A percentile compares a stretch with the other conserved stretches of the same genome.
Conservation (phyloP, 2,329 filamentous ascomycete species). For the Claviceps purpurea region DNA sequence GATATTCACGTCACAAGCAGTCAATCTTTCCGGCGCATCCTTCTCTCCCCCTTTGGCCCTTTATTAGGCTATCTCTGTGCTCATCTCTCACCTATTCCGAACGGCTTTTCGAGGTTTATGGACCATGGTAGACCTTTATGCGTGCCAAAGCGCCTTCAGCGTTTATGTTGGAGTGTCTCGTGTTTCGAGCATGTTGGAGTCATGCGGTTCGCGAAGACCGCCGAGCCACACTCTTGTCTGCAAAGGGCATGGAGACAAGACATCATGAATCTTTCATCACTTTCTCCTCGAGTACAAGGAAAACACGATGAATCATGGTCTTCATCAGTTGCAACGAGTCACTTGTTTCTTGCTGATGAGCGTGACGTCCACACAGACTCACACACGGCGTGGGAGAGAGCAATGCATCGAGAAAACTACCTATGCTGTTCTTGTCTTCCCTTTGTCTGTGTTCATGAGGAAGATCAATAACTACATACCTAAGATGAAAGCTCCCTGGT, state of each 20-base stretch:
- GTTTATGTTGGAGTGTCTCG: background rate
- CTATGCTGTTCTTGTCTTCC: background rate
- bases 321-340: background rate
- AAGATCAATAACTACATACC: no score
- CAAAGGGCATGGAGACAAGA: background rate
- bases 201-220: no score
- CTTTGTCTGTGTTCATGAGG: background rate
- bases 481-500: no score
- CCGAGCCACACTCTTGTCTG: no score
- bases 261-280: background rate
- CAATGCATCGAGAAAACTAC: background rate
- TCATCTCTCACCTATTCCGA: background rate
- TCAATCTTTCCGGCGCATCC: background rate
- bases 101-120: background rate
- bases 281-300: background rate
- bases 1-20: background rate
- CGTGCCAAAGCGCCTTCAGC: background rate
- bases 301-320: background rate
- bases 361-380: background rate
- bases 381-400: background rate
- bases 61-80: no score
- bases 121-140: background rate
- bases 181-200: background rate
- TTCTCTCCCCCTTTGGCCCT: background rate
- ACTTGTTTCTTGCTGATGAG: background rate